phyloP scores from a whole-genome alignment of 805 yeast genomes.

The Myxozyma vanderwaltii region DNA sequence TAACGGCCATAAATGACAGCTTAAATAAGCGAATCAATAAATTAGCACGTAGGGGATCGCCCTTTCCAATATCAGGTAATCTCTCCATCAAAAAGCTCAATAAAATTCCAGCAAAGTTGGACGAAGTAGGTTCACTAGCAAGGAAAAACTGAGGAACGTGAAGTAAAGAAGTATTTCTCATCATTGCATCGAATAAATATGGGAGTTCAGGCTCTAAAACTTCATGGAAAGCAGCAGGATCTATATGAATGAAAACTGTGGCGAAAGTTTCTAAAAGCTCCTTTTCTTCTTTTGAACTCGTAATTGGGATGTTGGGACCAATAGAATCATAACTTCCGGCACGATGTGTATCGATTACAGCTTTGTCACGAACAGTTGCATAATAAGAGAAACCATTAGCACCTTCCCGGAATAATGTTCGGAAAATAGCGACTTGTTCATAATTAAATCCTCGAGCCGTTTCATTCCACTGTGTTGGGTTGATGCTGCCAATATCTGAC shows the following conservation, averaged over 20 bases:
- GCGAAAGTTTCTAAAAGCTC: slow-evolving; percentile 96
- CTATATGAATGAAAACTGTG: slow-evolving; percentile 88
- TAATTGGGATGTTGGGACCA: slow-evolving; percentile 80
- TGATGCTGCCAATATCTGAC: slow-evolving; percentile 51
- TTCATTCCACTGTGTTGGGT: slow-evolving; percentile 73
- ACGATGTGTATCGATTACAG: slow-evolving; percentile 40
- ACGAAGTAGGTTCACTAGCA: slow-evolving; percentile 92
- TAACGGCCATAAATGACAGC: slow-evolving; percentile 93
- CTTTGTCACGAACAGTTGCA: slow-evolving; percentile 47
- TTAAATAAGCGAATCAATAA: slow-evolving; percentile 85
- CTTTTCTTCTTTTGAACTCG: slow-evolving; percentile 88
- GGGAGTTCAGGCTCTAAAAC: slow-evolving; percentile 80
- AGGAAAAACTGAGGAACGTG: slow-evolving; percentile 92
- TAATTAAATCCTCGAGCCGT: slow-evolving; percentile 78
- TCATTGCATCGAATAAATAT: slow-evolving; percentile 73
- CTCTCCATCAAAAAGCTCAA: slow-evolving; percentile 74
- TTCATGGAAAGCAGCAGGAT: slow-evolving; percentile 94
- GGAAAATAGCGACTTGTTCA: slow-evolving; percentile 79
- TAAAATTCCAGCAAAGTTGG: slow-evolving; percentile 84
- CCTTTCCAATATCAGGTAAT: slow-evolving; percentile 76
- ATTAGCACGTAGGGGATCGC: slow-evolving; percentile 73
- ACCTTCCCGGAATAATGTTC: slow-evolving; percentile 80
- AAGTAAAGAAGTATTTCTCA: slow-evolving; percentile 78
- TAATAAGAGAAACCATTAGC: slow-evolving; percentile 78
- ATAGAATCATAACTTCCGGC: slow-evolving; percentile 54